Evolutionary conservation across 2,329 filamentous ascomycete genomes (phyloP).

Genomic region (Trichophyton mentagrophytes): DNA sequence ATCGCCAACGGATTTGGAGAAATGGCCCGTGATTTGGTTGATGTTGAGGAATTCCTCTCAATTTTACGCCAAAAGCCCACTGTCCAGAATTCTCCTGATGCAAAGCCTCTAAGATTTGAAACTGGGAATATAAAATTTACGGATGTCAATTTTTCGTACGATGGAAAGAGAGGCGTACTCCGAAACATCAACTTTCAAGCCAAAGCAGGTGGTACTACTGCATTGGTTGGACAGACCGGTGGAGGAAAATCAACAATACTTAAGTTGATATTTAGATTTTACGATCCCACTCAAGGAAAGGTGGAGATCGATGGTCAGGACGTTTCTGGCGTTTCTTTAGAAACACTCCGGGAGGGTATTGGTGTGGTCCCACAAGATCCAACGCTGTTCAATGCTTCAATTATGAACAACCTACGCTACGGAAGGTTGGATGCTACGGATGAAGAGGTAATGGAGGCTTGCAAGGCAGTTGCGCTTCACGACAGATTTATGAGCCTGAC

Average conservation of each 20-base stretch:
- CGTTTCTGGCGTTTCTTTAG: conserved; percentile 45
- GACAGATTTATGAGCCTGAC: conserved; percentile 50
- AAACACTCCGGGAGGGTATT: conserved; percentile 45
- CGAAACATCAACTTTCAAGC: conserved; percentile 37
- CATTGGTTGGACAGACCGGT: conserved; percentile 47
- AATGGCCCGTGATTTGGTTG: conserved; percentile 44
- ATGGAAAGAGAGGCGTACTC: conserved; percentile 36
- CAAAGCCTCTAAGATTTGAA: conserved; percentile 28
- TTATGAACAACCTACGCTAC: conserved; percentile 54
- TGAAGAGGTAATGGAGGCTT: conserved; percentile 48
- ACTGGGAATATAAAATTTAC: conserved; percentile 38
- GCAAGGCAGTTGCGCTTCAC: conserved; percentile 50
- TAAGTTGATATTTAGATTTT: conserved; percentile 44
- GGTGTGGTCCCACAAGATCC: conserved; percentile 55
- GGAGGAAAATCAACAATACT: conserved; percentile 46
- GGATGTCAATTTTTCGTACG: conserved; percentile 42
- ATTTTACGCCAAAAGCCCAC: conserved; percentile 38
- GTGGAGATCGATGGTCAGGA: conserved; percentile 44
- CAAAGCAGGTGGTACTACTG: conserved; percentile 39
- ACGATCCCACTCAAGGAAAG: conserved; percentile 38
- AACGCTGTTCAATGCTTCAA: conserved; percentile 50
- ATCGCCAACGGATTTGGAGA: conserved; percentile 39
- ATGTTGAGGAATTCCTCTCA: conserved; percentile 44
- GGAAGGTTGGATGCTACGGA: conserved; percentile 49
- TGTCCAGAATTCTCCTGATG: conserved; percentile 28